Evolutionary conservation across 2,329 filamentous ascomycete species (phyloP), one percentile per base, ranked within the genome.

Genomic region (Endothia cerciana): DNA sequence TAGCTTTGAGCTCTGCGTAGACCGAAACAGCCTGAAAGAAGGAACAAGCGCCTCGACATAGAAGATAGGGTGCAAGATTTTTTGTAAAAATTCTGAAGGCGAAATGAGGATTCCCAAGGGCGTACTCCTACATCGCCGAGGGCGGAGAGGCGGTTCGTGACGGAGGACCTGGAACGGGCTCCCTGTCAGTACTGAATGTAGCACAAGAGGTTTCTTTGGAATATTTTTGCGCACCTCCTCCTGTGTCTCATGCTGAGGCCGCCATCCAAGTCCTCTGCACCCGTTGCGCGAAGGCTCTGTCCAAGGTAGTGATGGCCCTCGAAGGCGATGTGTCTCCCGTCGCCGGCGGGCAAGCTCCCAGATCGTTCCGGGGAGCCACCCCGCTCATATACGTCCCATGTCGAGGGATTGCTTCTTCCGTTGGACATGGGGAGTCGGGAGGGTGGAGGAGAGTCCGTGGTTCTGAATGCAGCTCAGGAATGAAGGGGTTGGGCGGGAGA

Each of bases 81-180:
- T 36, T 7, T 5, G 33, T 7, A 36, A 36, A 36, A 6, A 10
- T 36, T 36, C 33, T 36, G 33, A 10, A 6, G 33, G 33, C 6
- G 33, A 10, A 36, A 15, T 19, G 41, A 6, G 15, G 41, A 19
- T 43, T n/a, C 15, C n/a, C 19, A 51, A 17, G 28, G 6, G 41
- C 55, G 36, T 58, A 58, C 55, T 41, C 94, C 95, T 58, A 92
- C 89, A 68, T 97, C 89, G 70, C 85, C 82, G 63, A 90, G 75
- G 62, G 83, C 81, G 33, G 85, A 79, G 43, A 91, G 77, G 41
- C 83, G 82, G 69, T 85, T 81, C 40, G 83, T 84, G 47, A 87
- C 80, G 7, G 87, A 89, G n/a, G 86, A 86, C 67, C 87, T 88
- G 68, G 25, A 57, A 30, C 25, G 49, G 62, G 19, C 6, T 7